These are phyloP conservation scores for Phytophthora crassamura DNA, from an alignment of 352 stramenopile species.

Conservation along the genomic window DNA sequence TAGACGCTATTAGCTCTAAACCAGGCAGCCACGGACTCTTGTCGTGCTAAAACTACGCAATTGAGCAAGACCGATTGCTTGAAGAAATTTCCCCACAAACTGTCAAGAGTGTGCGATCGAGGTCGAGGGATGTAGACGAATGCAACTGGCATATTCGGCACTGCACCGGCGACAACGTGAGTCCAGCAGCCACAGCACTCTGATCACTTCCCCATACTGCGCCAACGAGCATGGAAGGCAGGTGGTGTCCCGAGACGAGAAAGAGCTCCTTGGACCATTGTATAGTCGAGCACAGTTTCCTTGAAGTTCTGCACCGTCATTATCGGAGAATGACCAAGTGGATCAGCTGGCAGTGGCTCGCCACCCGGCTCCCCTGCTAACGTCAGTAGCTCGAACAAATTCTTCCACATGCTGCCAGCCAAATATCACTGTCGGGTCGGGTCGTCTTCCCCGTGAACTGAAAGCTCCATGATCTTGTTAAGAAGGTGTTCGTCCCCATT, in stretches of 20 bases:
- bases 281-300: conserved; percentile 10
- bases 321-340: conserved; percentile 7
- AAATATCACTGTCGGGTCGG: conserved; percentile 14
- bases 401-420: too few species aligned
- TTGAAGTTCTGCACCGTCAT: conserved; percentile 20
- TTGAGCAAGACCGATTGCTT: too few species aligned
- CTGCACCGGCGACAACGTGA: conserved; percentile 1
- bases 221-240: conserved; percentile 9
- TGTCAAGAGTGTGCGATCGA: conserved; percentile 9
- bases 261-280: conserved; percentile 1
- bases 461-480: too few species aligned
- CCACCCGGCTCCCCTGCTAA: conserved; percentile 11
- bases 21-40: not conserved
- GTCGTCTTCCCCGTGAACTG: conserved; percentile 2
- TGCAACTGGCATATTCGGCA: conserved; percentile 11
- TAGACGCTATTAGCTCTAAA: conserved; percentile 27
- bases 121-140: conserved; percentile 3
- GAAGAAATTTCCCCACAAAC: too few species aligned
- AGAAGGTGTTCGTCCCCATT: conserved; percentile 12
- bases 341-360: conserved; percentile 15
- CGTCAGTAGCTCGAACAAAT: too few species aligned
- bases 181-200: not conserved
- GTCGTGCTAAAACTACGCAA: too few species aligned
- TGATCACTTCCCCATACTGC: conserved; percentile 3
- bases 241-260: conserved; percentile 15